These are phyloP conservation scores for Thelephora ganbajun DNA, from an alignment of 768 basidiomycete genomes.

Conservation along the genomic window DNA sequence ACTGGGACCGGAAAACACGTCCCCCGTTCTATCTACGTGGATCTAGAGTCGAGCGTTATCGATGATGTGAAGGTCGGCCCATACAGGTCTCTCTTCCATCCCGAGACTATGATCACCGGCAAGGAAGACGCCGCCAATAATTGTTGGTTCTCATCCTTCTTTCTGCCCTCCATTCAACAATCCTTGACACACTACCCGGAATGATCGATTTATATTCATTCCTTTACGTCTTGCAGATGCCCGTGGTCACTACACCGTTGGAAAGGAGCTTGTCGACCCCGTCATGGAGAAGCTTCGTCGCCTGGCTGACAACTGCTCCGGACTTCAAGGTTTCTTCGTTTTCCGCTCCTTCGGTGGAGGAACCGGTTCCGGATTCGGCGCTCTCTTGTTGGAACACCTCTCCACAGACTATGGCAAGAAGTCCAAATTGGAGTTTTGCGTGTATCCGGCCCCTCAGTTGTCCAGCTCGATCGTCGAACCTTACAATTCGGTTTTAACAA, in stretches of 20 bases:
- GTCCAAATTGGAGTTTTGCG: conserved; percentile 95
- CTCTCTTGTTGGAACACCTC: conserved; percentile 87
- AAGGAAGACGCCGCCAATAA: conserved; percentile 99
- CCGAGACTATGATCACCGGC: conserved; percentile 91
- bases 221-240: conserved; percentile 45
- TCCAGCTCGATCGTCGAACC: conserved; percentile 96
- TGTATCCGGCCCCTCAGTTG: conserved; percentile 88
- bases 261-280: conserved; percentile 93
- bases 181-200: not conserved
- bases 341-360: conserved; percentile 99
- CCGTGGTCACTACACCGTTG: conserved; percentile 96
- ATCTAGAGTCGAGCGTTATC: conserved; percentile 89
- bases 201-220: conserved; percentile 6
- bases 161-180: not conserved
- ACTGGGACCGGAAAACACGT: conserved; percentile 90
- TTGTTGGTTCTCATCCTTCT: conserved; percentile 49
- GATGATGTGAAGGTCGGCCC: conserved; percentile 90
- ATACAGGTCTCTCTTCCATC: conserved; percentile 92
- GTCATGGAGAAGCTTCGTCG: conserved; percentile 94
- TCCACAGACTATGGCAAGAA: conserved; percentile 98
- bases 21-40: conserved; percentile 92
- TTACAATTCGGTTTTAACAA: conserved; percentile 94
- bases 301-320: conserved; percentile 90
- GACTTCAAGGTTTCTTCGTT: conserved; percentile 97
- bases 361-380: conserved; percentile 97